phyloP scores from a whole-genome alignment of 768 basidiomycete genomes.

The Leccinum arenicola region DNA sequence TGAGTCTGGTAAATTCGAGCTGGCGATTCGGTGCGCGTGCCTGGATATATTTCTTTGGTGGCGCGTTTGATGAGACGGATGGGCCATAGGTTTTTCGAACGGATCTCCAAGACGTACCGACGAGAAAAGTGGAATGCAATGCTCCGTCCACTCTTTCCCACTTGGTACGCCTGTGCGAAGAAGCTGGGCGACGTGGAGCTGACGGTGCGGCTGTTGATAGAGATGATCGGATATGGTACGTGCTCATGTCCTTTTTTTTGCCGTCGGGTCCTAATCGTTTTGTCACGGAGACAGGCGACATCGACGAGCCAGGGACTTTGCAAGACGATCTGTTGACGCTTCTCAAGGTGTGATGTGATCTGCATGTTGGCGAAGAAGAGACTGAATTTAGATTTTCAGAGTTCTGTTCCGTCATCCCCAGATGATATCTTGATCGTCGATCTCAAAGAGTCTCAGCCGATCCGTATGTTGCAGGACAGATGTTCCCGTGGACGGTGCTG shows the following conservation, averaged over 20 bases:
- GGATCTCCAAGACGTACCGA: slow-evolving; percentile 87
- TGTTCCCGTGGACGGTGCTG: slow-evolving; percentile 1
- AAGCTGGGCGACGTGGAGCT: slow-evolving; percentile 74
- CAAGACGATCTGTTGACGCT: too few relatives aligned
- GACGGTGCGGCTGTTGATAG: slow-evolving; percentile 72
- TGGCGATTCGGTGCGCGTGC: slow-evolving; percentile 72
- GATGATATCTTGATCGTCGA: slow-evolving; percentile 60
- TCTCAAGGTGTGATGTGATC: too few relatives aligned
- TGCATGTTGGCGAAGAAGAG: not conserved
- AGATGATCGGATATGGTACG: slow-evolving; percentile 79
- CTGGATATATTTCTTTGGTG: not conserved
- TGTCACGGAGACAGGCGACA: slow-evolving; percentile 32
- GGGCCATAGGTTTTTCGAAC: slow-evolving; percentile 77
- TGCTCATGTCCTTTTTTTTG: not conserved
- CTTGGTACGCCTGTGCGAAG: slow-evolving; percentile 84
- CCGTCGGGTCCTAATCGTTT: not conserved
- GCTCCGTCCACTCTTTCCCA: slow-evolving; percentile 67
- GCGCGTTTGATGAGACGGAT: not conserved
- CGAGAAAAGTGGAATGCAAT: slow-evolving; percentile 78
- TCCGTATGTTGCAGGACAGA: slow-evolving; percentile 46
- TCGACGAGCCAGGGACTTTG: slow-evolving; percentile 35
- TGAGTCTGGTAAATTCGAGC: slow-evolving; percentile 75
- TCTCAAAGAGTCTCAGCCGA: slow-evolving; percentile 57
- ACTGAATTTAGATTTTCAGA: not conserved
- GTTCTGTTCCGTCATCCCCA: slow-evolving; percentile 57